Evolutionary conservation across 441 rosid genomes (phyloP).

Genomic region (Bruguiera hainesii): DNA sequence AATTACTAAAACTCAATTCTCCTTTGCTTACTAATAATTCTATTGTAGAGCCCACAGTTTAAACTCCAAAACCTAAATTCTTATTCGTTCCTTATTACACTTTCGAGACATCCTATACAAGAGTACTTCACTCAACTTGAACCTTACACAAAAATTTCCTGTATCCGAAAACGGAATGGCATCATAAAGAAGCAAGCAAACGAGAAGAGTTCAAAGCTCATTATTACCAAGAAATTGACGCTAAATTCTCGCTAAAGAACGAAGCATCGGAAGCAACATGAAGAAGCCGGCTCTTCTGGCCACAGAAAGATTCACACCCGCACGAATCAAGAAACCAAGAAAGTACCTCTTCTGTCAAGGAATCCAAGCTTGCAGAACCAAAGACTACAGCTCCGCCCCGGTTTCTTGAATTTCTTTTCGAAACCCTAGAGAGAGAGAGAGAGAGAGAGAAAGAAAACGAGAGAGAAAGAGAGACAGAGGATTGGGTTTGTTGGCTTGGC

Average conservation of each 20-base stretch:
- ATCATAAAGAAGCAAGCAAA: not conserved
- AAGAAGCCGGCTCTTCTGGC: conserved; percentile 10
- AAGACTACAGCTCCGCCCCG: not conserved
- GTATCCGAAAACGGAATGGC: not conserved
- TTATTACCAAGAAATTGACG: conserved; percentile 17
- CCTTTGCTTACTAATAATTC: not conserved
- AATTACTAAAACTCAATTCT: not conserved
- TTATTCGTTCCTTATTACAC: not conserved
- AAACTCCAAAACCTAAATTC: not conserved
- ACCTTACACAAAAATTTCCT: not conserved
- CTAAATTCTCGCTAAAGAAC: conserved; percentile 5
- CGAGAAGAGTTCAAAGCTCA: conserved; percentile 9
- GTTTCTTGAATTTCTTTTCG: conserved; percentile 13
- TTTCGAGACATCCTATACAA: not conserved
- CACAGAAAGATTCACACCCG: conserved; percentile 8
- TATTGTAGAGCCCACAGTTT: not conserved
- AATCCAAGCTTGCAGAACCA: conserved; percentile 18
- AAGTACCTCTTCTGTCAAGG: not conserved
- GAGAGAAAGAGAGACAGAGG: not conserved
- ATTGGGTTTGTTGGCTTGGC: not conserved
- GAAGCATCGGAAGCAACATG: conserved; percentile 4
- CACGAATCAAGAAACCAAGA: conserved; percentile 15
- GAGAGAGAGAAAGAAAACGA: conserved; percentile 11
- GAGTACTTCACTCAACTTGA: not conserved
- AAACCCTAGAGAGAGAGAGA: conserved; percentile 41